Evolutionary conservation across 768 basidiomycete genomes (phyloP), one percentile per base, ranked within the genome.

Genomic region (Rhodotorula kratochvilovae): DNA sequence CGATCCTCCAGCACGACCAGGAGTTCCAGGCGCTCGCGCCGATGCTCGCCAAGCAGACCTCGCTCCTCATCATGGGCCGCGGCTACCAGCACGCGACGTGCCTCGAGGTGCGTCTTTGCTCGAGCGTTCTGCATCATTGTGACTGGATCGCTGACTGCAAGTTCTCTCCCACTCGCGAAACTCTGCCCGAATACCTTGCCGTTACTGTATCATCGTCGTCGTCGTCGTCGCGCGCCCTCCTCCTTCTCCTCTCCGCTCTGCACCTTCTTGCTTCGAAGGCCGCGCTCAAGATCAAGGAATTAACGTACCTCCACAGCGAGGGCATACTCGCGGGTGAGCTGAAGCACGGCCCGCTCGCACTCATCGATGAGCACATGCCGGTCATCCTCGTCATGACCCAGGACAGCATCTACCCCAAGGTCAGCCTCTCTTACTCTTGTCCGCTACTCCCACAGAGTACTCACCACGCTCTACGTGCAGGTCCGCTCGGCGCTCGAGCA

Each of bases 1-100:
- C 85, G 67, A 88, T 98, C 25, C 88, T 99, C 59, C 86, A 87
- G 62, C 86, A 86, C 76, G 96, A 98, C 81, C 81, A 84, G 71
- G 81, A 80, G 27, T 84, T 96, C 70, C 89, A 94, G 80, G 85
- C 89, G 76, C 86, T 99, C 62, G 92, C 94, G 0, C 87, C 84
- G n/a, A 48, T 71, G 39, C 70, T 71, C 53, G 70, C 70, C 19
- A 66, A 71, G 62, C 87, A 87, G 39, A 88, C 90, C 35, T 91
- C 89, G 81, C 82, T 98, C 77, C 83, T 99, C 77, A 85, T 66
- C 57, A 97, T 99, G 94, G 96, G 96, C 66, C 85, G 96, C 80
- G 96, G 96, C 55, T 98, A 95, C 81, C 96, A 99, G 89, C 87
- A 95, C 76, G 96, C 96, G 13, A 99, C 96, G 13, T 98, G 95